phyloP scores from a whole-genome alignment of 306 rosid species.

The Vigna angularis region DNA sequence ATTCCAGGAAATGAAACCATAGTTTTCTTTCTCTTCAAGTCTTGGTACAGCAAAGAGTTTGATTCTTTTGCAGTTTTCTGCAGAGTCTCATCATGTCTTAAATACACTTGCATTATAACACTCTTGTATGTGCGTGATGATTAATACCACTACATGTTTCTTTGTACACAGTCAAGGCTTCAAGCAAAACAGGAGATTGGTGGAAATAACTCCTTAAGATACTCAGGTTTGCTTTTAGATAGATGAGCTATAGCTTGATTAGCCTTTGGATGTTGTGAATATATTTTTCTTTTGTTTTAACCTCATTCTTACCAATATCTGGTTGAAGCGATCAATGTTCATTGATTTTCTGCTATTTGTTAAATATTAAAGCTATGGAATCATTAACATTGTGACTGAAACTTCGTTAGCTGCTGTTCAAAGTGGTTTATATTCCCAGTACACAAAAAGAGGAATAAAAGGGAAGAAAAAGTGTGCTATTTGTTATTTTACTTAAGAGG shows the following conservation, averaged over 20 bases:
- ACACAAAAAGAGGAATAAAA: not conserved
- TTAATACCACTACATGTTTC: conserved; percentile 23
- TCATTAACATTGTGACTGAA: conserved; percentile 6
- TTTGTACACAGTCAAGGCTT: conserved; percentile 79
- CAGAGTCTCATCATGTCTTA: not conserved
- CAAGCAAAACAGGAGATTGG: conserved; percentile 95
- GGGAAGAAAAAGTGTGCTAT: conserved; percentile 3
- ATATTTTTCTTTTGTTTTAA: not conserved
- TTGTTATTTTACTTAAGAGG: not conserved
- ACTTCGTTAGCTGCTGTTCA: conserved; percentile 2
- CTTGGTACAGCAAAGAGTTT: conserved; percentile 14
- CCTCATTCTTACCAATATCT: conserved; percentile 7
- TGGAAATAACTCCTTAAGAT: conserved; percentile 72
- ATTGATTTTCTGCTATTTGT: not conserved
- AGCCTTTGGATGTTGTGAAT: conserved; percentile 4
- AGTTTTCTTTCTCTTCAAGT: conserved; percentile 27
- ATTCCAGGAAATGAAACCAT: not conserved
- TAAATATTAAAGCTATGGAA: not conserved
- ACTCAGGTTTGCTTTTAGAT: conserved; percentile 72
- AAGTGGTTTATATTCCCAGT: not conserved
- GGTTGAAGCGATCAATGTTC: not conserved
- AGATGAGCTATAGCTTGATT: not conserved
- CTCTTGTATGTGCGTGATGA: conserved; percentile 11
- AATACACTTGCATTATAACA: not conserved
- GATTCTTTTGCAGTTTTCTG: conserved; percentile 25